Evolutionary conservation across 306 rosid genomes (phyloP).

Genomic region (Quercus rubra): DNA sequence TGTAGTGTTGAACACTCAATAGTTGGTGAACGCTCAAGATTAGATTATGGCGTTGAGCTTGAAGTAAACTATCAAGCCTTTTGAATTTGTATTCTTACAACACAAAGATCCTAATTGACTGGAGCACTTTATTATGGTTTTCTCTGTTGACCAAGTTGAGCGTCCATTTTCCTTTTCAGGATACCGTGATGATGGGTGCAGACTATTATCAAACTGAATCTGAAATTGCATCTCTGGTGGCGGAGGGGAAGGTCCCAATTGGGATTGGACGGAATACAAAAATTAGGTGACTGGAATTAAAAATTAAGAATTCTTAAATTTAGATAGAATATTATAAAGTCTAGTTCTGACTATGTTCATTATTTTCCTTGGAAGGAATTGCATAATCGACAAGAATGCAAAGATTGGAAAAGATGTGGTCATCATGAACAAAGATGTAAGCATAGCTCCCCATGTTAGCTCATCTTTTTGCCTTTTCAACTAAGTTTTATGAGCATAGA

Average conservation of each 20-base stretch:
- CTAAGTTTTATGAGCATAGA: neutral
- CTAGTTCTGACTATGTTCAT: constrained; percentile 12
- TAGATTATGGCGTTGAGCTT: constrained; percentile 78
- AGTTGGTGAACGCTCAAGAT: constrained; percentile 83
- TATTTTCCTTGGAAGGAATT: constrained; percentile 53
- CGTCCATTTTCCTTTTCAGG: constrained; percentile 37
- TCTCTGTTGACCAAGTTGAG: constrained; percentile 3
- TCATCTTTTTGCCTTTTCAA: constrained; percentile 1
- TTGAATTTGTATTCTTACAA: neutral
- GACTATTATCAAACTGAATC: constrained; percentile 89
- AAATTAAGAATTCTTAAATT: neutral
- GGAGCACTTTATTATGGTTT: neutral
- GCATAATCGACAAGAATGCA: constrained; percentile 89
- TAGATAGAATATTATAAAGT: neutral
- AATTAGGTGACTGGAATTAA: constrained; percentile 47
- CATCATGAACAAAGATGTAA: constrained; percentile 81
- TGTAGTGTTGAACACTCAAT: constrained; percentile 62
- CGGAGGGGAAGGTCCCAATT: constrained; percentile 77
- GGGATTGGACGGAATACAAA: constrained; percentile 81
- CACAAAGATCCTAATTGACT: neutral
- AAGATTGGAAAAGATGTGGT: constrained; percentile 71
- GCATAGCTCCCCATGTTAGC: constrained; percentile 23
- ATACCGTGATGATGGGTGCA: constrained; percentile 94
- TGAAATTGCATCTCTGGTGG: constrained; percentile 76
- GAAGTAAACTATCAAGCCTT: constrained; percentile 44